Percentiles rank a stretch among this genome's conserved stretches.
Evolutionary conservation across 2,329 filamentous ascomycete species (phyloP).

Genomic region (Pezicula rhizophila): DNA sequence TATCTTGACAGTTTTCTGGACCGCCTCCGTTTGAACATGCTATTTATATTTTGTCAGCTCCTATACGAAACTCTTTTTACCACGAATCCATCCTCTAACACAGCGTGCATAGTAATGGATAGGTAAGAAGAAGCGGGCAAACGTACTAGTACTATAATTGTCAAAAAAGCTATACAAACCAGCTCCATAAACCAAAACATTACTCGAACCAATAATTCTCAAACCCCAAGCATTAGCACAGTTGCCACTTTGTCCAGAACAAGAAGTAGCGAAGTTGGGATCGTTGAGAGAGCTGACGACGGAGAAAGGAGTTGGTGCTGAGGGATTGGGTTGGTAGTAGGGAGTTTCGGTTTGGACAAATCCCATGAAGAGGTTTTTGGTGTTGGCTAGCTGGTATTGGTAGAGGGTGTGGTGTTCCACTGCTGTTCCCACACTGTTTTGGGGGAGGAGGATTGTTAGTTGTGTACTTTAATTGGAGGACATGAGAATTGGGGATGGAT

Average conservation of each 20-base stretch:
- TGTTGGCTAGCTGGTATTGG: slow-evolving; percentile 42
- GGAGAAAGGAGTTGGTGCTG: slow-evolving; percentile 56
- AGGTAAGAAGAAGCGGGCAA: background rate
- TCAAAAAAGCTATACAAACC: slow-evolving; percentile 56
- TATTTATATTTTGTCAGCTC: slow-evolving; percentile 4
- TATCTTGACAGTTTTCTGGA: slow-evolving; percentile 16
- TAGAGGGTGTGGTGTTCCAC: slow-evolving; percentile 48
- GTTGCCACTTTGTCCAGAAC: slow-evolving; percentile 30
- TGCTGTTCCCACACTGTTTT: slow-evolving; percentile 53
- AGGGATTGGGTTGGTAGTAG: slow-evolving; percentile 64
- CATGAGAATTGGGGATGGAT: slow-evolving; percentile 44
- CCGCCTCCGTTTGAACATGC: slow-evolving; percentile 10
- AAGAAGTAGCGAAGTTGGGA: slow-evolving; percentile 41
- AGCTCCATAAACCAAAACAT: slow-evolving; percentile 44
- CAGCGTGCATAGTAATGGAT: too few relatives aligned
- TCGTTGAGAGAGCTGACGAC: slow-evolving; percentile 34
- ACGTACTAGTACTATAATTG: slow-evolving; percentile 38
- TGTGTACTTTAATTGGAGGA: slow-evolving; percentile 38
- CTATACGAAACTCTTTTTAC: background rate
- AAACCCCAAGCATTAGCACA: slow-evolving; percentile 61
- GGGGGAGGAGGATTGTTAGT: slow-evolving; percentile 57
- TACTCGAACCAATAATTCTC: slow-evolving; percentile 45
- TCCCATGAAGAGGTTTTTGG: slow-evolving; percentile 20
- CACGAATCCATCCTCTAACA: too few relatives aligned
- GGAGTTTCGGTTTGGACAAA: slow-evolving; percentile 21